Base-by-base conservation (phyloP, 495 filamentous ascomycete species). In the Neurospora africana region DNA sequence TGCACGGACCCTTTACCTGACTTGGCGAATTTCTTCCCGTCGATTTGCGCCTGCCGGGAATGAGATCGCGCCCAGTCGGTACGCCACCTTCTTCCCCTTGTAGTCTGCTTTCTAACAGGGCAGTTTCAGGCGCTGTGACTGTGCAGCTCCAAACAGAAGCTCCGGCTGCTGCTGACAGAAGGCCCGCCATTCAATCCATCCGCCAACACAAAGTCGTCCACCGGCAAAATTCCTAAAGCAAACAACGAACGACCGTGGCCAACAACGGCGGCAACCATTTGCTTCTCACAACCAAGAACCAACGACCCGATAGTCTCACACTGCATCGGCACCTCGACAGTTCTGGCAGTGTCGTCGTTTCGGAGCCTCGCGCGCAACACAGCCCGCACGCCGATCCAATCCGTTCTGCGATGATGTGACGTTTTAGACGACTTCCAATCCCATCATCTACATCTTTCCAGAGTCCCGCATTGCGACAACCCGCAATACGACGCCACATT, bases 331-430 rank as follows among this genome's bases (percentile, higher is more conserved):
- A 58, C 5, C 13, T 58, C 23, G 15, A 15, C 21, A n/a, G 33
- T 30, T 35, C 27, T 33, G 53, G 27, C 15, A 65, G 27, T 65
- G 27, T 33, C 53, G 53, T 19, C 13, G 53, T 65, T 65, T 9
- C 53, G 53, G 19, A 65, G 3, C 27, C 53, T 27, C 53, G 53
- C 53, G 53, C 53, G 53, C 53, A 65, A 19, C 53, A 65, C 53
- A 15, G 53, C 53, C 53, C 53, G 53, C 53, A 33, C 53, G 53
- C 53, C 53, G 53, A 65, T 65, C 53, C 53, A 11, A 65, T 35
- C 3, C 27, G 53, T 33, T 8, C 68, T 75, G 73, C 78, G 76
- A 81, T 81, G 74, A 81, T 80, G 79, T 81, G 79, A 81, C 77
- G 70, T 47, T 71, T 44, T 61, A 68, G 23, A 70, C 74, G 53